phyloP scores from a whole-genome alignment of 2,329 filamentous ascomycete genomes.

The Aspergillus caelatus region DNA sequence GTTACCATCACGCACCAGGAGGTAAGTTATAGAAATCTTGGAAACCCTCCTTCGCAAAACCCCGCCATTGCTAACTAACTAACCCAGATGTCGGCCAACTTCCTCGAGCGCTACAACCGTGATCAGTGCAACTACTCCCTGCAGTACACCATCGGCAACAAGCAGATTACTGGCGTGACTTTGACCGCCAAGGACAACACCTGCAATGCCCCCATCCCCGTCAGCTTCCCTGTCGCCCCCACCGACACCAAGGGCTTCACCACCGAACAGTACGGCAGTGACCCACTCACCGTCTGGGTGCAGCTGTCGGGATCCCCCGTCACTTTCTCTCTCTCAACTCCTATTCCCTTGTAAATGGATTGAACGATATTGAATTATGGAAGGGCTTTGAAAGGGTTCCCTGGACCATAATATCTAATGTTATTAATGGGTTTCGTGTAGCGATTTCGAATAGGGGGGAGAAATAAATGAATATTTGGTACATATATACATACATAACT shows the following conservation, averaged over 20 bases:
- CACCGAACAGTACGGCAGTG: slow-evolving; percentile 58
- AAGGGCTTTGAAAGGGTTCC: not conserved
- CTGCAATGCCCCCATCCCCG: slow-evolving; percentile 56
- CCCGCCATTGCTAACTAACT: not conserved
- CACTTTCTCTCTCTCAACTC: slow-evolving; percentile 46
- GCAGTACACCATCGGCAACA: slow-evolving; percentile 47
- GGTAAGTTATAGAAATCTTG: slow-evolving; percentile 29
- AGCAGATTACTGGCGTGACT: slow-evolving; percentile 55
- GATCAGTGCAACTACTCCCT: slow-evolving; percentile 57
- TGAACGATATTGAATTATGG: not conserved
- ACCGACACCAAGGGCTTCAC: slow-evolving; percentile 48
- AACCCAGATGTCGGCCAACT: slow-evolving; percentile 48
- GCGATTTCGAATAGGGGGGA: not conserved
- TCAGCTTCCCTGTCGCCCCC: slow-evolving; percentile 55
- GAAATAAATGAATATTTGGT: not conserved
- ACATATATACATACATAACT: not conserved
- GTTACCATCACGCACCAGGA: slow-evolving; percentile 61
- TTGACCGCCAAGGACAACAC: slow-evolving; percentile 54
- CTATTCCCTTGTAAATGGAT: slow-evolving; percentile 27
- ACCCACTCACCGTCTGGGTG: slow-evolving; percentile 57
- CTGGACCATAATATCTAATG: slow-evolving; percentile 6
- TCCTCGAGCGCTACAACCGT: slow-evolving; percentile 57
- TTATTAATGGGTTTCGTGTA: slow-evolving; percentile 4
- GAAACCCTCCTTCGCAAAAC: not conserved
- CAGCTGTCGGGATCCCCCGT: slow-evolving; percentile 49